Evolutionary conservation across 2,329 filamentous ascomycete genomes (phyloP).

Genomic region (Lecanicillium sp.): DNA sequence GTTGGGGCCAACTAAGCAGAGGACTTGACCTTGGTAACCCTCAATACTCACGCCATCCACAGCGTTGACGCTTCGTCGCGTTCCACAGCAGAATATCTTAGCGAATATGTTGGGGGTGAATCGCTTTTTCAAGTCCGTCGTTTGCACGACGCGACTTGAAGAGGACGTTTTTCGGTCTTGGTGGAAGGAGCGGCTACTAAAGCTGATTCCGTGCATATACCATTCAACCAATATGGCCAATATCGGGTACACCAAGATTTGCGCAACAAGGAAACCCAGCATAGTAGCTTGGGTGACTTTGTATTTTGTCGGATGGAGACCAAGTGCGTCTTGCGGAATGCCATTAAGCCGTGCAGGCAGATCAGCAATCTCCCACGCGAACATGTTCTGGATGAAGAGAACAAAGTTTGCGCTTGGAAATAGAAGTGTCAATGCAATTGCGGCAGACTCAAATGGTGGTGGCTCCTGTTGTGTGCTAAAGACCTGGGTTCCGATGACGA

Average conservation of each 20-base stretch:
- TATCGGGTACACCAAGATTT: constrained; percentile 24
- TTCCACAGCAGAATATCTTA: constrained; percentile 20
- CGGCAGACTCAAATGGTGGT: neutral
- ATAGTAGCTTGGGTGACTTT: constrained; percentile 19
- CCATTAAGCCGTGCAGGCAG: constrained; percentile 6
- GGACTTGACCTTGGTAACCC: constrained; percentile 52
- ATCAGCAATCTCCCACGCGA: constrained; percentile 12
- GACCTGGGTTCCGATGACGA: constrained; percentile 13
- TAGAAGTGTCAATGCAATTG: constrained; percentile 10
- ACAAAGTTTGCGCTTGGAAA: constrained; percentile 17
- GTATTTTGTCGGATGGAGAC: constrained; percentile 12
- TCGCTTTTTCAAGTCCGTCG: constrained; percentile 19
- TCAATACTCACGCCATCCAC: constrained; percentile 54
- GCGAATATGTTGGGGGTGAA: constrained; percentile 22
- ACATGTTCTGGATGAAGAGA: constrained; percentile 17
- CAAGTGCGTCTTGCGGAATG: constrained; percentile 7
- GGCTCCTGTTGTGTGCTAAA: neutral
- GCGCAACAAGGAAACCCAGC: constrained; percentile 22
- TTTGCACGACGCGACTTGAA: neutral
- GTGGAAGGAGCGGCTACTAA: constrained; percentile 7
- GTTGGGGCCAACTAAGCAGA: constrained; percentile 62
- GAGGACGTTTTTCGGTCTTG: too few species aligned
- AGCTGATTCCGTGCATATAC: constrained; percentile 25
- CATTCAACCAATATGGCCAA: constrained; percentile 24
- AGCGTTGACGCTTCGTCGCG: constrained; percentile 34